phyloP scores from a whole-genome alignment of 192 early-diverging fungal species.

The Funneliformis geosporum region DNA sequence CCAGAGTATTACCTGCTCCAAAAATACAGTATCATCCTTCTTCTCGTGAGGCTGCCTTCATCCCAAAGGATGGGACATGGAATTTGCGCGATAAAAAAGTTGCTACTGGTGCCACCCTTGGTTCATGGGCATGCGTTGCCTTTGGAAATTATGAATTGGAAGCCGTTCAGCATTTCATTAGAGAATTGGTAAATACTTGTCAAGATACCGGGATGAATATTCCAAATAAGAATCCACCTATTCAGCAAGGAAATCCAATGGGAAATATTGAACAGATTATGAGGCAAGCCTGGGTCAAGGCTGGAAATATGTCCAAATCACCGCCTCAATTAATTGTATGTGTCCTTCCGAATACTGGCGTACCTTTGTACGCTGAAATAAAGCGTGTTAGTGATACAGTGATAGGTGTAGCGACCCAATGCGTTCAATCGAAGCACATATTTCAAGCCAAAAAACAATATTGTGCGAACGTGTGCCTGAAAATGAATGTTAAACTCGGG shows the following conservation, averaged over 20 bases:
- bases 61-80: constrained; percentile 78
- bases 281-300: constrained; percentile 68
- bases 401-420: constrained; percentile 59
- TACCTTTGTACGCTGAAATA: constrained; percentile 76
- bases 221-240: constrained; percentile 46
- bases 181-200: constrained; percentile 70
- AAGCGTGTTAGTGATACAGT: constrained; percentile 45
- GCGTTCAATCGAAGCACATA: constrained; percentile 61
- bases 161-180: constrained; percentile 71
- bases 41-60: constrained; percentile 49
- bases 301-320: constrained; percentile 48
- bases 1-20: constrained; percentile 80
- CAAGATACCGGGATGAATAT: constrained; percentile 71
- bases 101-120: constrained; percentile 70
- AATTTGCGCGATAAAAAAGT: constrained; percentile 84
- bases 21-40: constrained; percentile 62
- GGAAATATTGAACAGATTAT: constrained; percentile 73
- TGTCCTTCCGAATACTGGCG: constrained; percentile 77
- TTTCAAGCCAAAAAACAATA: neutral
- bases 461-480: constrained; percentile 86
- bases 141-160: constrained; percentile 63
- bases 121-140: constrained; percentile 78
- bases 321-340: constrained; percentile 49
- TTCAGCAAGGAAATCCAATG: constrained; percentile 54
- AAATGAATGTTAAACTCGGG: constrained; percentile 75